phyloP scores from a whole-genome alignment of 306 rosid species.

The Malus domestica region DNA sequence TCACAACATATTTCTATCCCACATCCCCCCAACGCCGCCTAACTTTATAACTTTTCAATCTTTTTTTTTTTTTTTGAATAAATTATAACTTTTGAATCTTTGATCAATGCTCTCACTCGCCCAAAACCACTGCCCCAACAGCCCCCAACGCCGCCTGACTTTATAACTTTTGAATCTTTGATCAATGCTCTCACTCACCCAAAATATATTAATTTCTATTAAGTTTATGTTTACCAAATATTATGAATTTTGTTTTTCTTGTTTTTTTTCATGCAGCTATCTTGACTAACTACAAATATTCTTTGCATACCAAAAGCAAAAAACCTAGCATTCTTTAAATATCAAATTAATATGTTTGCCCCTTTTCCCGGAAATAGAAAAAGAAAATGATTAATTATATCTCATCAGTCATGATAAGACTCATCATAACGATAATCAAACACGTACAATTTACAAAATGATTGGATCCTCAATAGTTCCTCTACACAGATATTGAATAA shows the following conservation, averaged over 20 bases:
- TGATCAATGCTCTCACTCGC: slow-evolving; percentile 3
- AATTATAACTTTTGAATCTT: not conserved
- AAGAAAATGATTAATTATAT: too few species aligned
- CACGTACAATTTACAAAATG: not conserved
- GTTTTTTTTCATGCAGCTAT: not conserved
- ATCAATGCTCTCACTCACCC: too few species aligned
- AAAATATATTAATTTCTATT: too few species aligned
- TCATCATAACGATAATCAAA: not conserved
- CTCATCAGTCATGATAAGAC: not conserved
- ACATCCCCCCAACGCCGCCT: slow-evolving; percentile 7
- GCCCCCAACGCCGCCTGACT: too few species aligned
- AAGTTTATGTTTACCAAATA: not conserved
- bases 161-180: too few species aligned
- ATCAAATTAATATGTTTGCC: not conserved
- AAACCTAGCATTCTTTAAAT: not conserved
- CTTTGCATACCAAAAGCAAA: not conserved
- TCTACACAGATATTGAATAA: too few species aligned
- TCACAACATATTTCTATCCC: not conserved
- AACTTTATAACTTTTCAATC: not conserved
- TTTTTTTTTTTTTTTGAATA: too few species aligned
- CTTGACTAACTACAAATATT: slow-evolving; percentile 4
- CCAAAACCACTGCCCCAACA: too few species aligned
- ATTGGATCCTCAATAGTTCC: not conserved
- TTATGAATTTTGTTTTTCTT: not conserved
- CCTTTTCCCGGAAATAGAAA: not conserved